Conservation (phyloP, 805 yeast genomes). For the Suhomyces xylopsoci region DNA sequence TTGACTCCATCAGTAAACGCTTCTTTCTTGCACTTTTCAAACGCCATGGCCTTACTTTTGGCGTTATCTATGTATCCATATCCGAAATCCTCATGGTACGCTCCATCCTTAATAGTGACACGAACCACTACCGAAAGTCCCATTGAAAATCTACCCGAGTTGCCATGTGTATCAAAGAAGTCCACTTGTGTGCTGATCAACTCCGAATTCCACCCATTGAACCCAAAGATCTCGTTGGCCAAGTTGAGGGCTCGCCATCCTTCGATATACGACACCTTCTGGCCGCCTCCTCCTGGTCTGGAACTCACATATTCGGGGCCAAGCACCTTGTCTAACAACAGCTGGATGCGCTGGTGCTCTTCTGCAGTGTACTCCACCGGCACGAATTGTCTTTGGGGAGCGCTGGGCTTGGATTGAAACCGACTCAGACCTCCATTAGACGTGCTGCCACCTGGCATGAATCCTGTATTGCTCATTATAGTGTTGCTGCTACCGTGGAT, state of each 20-base stretch:
- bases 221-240: conserved; percentile 81
- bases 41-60: conserved; percentile 66
- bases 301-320: conserved; percentile 80
- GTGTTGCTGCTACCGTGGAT: neutral
- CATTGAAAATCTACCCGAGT: conserved; percentile 50
- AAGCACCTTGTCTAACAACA: conserved; percentile 36
- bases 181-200: conserved; percentile 64
- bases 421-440: neutral
- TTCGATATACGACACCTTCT: conserved; percentile 67
- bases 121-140: conserved; percentile 73
- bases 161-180: conserved; percentile 62
- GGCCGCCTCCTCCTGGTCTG: conserved; percentile 73
- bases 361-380: conserved; percentile 30
- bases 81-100: conserved; percentile 77
- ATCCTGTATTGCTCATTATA: neutral
- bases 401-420: conserved; percentile 6
- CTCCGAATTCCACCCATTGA: conserved; percentile 80
- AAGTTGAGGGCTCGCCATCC: conserved; percentile 81
- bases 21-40: conserved; percentile 77
- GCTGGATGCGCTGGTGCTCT: conserved; percentile 35
- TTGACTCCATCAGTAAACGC: conserved; percentile 84
- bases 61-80: conserved; percentile 73
- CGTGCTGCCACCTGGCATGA: neutral
- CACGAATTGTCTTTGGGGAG: conserved; percentile 10
- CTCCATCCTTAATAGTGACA: conserved; percentile 74